phyloP scores from a whole-genome alignment of 2,329 filamentous ascomycete species.

The Cryphonectria naterciae region DNA sequence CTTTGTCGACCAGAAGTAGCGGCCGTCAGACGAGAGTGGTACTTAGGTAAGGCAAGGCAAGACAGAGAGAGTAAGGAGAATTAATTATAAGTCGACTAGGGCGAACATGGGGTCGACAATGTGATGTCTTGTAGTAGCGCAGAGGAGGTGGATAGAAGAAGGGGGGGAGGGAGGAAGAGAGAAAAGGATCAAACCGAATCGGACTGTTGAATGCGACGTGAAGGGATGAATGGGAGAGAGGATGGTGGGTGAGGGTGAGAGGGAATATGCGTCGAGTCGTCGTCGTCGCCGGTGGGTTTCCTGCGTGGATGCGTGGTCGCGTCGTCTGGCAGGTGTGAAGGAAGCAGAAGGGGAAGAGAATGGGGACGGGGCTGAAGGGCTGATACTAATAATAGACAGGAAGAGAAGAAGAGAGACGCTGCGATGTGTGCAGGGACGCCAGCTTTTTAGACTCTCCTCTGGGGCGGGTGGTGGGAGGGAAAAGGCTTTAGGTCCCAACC shows the following conservation, averaged over 20 bases:
- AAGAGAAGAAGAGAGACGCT: slow-evolving; percentile 29
- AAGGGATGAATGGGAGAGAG: background rate
- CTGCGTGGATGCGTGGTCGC: slow-evolving; percentile 9
- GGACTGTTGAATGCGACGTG: slow-evolving; percentile 8
- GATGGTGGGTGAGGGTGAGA: slow-evolving; percentile 5
- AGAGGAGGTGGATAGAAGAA: slow-evolving; percentile 5
- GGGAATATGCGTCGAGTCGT: slow-evolving; percentile 12
- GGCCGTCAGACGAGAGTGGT: slow-evolving; percentile 6
- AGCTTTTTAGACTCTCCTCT: slow-evolving; percentile 28
- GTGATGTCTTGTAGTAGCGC: slow-evolving; percentile 16
- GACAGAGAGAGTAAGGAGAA: background rate
- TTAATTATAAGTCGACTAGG: slow-evolving; percentile 15
- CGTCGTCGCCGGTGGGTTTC: background rate
- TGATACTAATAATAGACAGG: slow-evolving; percentile 58
- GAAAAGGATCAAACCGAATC: slow-evolving; percentile 18
- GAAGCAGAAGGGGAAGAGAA: slow-evolving; percentile 35
- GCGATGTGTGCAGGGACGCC: slow-evolving; percentile 38
- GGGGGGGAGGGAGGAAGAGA: too few relatives aligned
- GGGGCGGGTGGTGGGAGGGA: background rate
- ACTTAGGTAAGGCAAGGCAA: background rate
- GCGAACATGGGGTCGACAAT: slow-evolving; percentile 11
- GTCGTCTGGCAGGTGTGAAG: slow-evolving; percentile 12
- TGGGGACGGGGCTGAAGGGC: slow-evolving; percentile 53
- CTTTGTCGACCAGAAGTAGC: slow-evolving; percentile 22
- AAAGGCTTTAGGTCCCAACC: background rate